Evolutionary conservation across 768 basidiomycete species (phyloP).

Genomic region (Macrolepiota albuminosa): DNA sequence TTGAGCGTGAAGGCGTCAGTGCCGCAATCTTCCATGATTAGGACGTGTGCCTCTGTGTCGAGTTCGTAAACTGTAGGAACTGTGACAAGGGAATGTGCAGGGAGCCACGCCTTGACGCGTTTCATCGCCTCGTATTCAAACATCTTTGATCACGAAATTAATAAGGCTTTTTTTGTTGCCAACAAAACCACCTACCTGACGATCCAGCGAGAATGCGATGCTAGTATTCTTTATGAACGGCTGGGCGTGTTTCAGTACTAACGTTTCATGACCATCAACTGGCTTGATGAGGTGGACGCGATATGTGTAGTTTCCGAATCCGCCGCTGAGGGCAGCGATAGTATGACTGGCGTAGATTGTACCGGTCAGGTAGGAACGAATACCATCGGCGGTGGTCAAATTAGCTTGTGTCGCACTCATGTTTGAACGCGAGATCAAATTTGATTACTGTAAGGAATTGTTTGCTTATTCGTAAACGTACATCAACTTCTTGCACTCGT

Average conservation of each 20-base stretch:
- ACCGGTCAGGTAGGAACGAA: conserved; percentile 38
- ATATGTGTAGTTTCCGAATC: conserved; percentile 52
- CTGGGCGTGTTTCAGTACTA: conserved; percentile 52
- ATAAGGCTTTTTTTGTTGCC: not conserved
- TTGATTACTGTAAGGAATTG: not conserved
- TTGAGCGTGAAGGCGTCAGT: conserved; percentile 34
- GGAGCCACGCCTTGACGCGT: conserved; percentile 34
- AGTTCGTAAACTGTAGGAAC: conserved; percentile 46
- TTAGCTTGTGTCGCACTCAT: conserved; percentile 12
- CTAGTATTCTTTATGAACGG: conserved; percentile 21
- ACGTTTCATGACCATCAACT: conserved; percentile 37
- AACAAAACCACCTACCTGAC: conserved; percentile 42
- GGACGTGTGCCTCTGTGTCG: conserved; percentile 42
- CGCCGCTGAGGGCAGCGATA: conserved; percentile 43
- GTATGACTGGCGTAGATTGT: conserved; percentile 41
- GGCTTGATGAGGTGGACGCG: conserved; percentile 40
- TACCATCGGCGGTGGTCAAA: conserved; percentile 29
- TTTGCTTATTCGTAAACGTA: too few relatives aligned
- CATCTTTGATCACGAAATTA: conserved; percentile 20
- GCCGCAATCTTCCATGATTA: conserved; percentile 65
- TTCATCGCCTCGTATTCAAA: conserved; percentile 47
- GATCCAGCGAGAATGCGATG: conserved; percentile 32
- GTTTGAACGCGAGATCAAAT: not conserved
- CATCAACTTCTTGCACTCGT: not conserved
- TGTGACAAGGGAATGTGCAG: conserved; percentile 33